Percentiles rank a stretch among this genome's conserved stretches.
Conservation (phyloP, 1,139 yeast genomes). For the Debaryomyces fabryi region DNA sequence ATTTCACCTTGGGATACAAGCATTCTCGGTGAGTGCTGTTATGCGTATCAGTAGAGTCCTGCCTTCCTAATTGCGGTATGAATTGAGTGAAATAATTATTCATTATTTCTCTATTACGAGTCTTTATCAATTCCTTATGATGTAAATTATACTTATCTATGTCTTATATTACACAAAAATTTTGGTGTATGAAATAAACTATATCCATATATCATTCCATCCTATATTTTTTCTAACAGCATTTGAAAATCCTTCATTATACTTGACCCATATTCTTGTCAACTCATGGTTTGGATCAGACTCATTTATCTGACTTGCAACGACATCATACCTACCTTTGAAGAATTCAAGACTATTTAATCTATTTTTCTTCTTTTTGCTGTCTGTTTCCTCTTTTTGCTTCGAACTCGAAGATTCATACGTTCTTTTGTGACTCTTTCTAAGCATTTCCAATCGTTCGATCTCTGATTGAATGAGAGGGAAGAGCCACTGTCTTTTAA, state of each 20-base stretch:
- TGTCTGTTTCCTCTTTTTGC: slow-evolving; percentile 25
- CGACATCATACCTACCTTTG: slow-evolving; percentile 40
- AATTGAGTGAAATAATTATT: slow-evolving; percentile 24
- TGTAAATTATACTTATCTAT: neutral
- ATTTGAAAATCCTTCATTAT: slow-evolving; percentile 90
- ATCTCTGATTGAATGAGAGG: slow-evolving; percentile 46
- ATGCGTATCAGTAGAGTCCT: neutral
- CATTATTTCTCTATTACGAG: slow-evolving; percentile 14
- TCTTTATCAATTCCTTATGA: neutral
- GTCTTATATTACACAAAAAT: slow-evolving; percentile 2
- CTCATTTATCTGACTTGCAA: slow-evolving; percentile 27
- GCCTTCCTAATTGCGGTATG: slow-evolving; percentile 16
- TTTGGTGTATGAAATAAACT: neutral
- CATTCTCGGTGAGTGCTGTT: neutral
- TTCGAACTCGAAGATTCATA: slow-evolving; percentile 11
- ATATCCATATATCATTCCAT: slow-evolving; percentile 72
- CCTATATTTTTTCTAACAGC: slow-evolving; percentile 87
- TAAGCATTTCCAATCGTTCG: slow-evolving; percentile 32
- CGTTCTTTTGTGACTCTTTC: slow-evolving; percentile 34
- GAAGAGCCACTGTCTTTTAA: slow-evolving; percentile 37
- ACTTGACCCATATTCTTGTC: slow-evolving; percentile 82
- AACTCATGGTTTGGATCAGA: slow-evolving; percentile 17
- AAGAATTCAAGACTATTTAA: slow-evolving; percentile 44
- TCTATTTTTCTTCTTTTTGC: slow-evolving; percentile 28
- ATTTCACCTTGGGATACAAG: slow-evolving; percentile 10